A percentile compares a stretch with the other conserved stretches of the same genome.
Conservation (phyloP, 306 rosid genomes). For the Citrullus mucosospermus region DNA sequence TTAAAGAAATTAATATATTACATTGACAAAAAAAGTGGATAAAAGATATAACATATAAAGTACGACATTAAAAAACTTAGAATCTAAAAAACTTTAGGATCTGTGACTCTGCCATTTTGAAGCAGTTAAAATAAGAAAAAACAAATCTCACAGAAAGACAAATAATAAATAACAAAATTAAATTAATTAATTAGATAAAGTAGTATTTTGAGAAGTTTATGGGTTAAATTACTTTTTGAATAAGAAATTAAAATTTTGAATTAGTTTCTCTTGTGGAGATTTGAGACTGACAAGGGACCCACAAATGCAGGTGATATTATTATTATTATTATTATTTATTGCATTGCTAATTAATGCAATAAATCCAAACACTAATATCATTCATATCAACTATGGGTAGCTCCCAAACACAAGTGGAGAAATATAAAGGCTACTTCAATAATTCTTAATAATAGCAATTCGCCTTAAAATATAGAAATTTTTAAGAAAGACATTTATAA, state of each 20-base stretch:
- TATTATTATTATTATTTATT: not conserved
- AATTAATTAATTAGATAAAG: not conserved
- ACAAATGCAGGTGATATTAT: not conserved
- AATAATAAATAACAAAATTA: not conserved
- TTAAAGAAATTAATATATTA: too few species aligned
- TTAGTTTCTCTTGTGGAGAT: not conserved
- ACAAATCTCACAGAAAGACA: not conserved
- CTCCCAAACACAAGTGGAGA: not conserved
- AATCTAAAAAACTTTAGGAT: too few species aligned
- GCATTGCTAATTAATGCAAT: not conserved
- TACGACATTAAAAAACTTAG: too few species aligned
- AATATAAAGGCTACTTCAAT: not conserved
- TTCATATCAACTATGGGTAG: not conserved
- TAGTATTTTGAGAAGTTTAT: not conserved
- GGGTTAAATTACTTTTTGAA: not conserved
- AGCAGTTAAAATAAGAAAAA: too few species aligned
- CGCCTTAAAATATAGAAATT: not conserved
- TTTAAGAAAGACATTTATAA: not conserved
- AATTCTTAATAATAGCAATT: not conserved
- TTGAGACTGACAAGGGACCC: conserved; percentile 1
- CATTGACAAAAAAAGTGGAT: too few species aligned
- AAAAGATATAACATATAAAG: too few species aligned
- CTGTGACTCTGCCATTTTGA: too few species aligned
- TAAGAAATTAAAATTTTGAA: not conserved
- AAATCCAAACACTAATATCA: not conserved